A percentile compares a stretch with the other conserved stretches of the same genome.
Evolutionary conservation across 345 rosid genomes (phyloP).

Genomic region (Eucalyptus urophylla): DNA sequence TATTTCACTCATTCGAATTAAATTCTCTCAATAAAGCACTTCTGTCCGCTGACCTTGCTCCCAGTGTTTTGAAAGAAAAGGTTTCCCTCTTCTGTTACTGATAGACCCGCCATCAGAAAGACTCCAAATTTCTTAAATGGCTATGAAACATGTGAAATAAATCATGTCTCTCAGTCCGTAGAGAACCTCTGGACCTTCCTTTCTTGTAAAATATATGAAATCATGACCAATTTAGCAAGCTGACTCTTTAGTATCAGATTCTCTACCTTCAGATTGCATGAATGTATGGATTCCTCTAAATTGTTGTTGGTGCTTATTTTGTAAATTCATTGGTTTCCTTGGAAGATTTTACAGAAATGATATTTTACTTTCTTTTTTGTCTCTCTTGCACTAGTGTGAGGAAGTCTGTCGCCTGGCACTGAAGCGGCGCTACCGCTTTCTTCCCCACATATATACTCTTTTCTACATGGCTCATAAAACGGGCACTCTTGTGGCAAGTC

Average conservation of each 20-base stretch:
- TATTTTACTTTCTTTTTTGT: neutral
- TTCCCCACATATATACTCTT: constrained; percentile 80
- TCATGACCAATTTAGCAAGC: neutral
- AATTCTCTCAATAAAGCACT: neutral
- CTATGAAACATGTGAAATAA: neutral
- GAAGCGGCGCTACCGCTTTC: constrained; percentile 76
- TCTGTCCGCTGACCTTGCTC: neutral
- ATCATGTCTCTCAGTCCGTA: neutral
- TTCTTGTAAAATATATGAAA: neutral
- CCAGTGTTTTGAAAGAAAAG: neutral
- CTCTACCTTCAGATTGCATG: neutral
- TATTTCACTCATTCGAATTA: neutral
- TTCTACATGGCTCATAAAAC: constrained; percentile 73
- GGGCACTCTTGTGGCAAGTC: constrained; percentile 74
- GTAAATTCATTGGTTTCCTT: neutral
- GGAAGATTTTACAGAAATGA: neutral
- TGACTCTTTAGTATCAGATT: neutral
- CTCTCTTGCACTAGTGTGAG: constrained; percentile 49
- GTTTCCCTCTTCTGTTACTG: neutral
- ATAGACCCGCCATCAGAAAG: neutral
- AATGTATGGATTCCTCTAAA: neutral
- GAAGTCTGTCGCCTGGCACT: constrained; percentile 86
- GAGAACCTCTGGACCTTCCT: neutral
- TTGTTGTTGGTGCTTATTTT: neutral
- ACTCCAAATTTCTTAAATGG: neutral